A percentile compares a stretch with the other conserved stretches of the same genome.
These are phyloP conservation scores for Penicillium samsonianum DNA, from an alignment of 495 filamentous ascomycete species.

Conservation along the genomic window DNA sequence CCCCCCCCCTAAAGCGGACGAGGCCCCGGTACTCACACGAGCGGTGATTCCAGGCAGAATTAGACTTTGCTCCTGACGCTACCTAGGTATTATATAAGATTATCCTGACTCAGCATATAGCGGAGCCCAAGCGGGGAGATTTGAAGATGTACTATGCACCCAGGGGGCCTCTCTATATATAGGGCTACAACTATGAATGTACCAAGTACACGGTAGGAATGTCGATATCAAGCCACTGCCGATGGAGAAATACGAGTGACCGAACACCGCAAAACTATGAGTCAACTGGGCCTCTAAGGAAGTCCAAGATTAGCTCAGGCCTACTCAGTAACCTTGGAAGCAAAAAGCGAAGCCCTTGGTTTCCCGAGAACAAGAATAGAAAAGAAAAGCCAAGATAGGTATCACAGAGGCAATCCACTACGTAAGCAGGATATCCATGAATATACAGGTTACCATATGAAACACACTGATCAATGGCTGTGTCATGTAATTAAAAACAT, in stretches of 20 bases:
- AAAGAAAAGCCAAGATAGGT: not conserved
- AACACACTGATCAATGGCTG: not conserved
- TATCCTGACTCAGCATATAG: not conserved
- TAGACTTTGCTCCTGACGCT: conserved; percentile 16
- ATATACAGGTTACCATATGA: not conserved
- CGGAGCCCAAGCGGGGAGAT: not conserved
- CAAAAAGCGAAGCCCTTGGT: not conserved
- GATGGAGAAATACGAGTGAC: too few relatives aligned
- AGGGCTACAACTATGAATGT: too few relatives aligned
- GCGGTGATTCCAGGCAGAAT: conserved; percentile 26
- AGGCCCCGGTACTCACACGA: conserved; percentile 15
- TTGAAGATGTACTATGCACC: not conserved
- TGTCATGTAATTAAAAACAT: not conserved
- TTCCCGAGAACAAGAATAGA: not conserved
- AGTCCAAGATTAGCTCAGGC: not conserved
- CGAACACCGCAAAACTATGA: too few relatives aligned
- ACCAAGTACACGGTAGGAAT: too few relatives aligned
- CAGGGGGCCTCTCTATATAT: too few relatives aligned
- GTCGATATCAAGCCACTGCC: too few relatives aligned
- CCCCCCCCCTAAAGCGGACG: not conserved
- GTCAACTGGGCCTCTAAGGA: too few relatives aligned
- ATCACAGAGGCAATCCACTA: not conserved
- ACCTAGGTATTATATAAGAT: not conserved
- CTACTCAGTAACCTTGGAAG: not conserved
- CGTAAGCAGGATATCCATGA: not conserved